These are phyloP conservation scores for Rhododendron mucronatum DNA, from an alignment of 148 eudicot species.

Conservation along the genomic window DNA sequence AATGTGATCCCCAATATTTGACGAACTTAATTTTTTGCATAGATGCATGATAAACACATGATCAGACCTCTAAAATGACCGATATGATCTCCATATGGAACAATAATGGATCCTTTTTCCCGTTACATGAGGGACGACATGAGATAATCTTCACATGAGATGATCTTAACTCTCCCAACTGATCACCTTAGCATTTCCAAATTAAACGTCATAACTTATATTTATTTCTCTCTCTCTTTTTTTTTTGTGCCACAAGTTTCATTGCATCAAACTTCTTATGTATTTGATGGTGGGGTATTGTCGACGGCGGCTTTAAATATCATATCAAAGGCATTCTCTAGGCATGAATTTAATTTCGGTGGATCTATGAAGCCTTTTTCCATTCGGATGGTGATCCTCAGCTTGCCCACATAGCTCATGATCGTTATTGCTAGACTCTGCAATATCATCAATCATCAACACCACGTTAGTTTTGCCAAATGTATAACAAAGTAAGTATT, in stretches of 20 bases:
- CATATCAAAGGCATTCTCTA: constrained; percentile 43
- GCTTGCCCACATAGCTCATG: constrained; percentile 44
- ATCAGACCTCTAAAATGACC: too few relatives aligned
- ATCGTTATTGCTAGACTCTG: constrained; percentile 24
- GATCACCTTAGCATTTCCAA: neutral
- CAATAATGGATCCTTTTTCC: too few relatives aligned
- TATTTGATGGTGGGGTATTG: neutral
- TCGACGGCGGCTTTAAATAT: constrained; percentile 43
- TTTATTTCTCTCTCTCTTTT: too few relatives aligned
- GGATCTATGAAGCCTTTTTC: constrained; percentile 51
- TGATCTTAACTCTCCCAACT: neutral
- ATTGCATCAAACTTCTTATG: neutral
- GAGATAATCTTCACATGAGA: neutral
- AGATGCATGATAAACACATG: neutral
- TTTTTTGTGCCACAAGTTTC: neutral
- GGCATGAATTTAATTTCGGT: constrained; percentile 42
- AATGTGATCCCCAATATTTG: neutral
- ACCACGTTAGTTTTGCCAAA: neutral
- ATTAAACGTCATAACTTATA: too few relatives aligned
- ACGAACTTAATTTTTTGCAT: neutral
- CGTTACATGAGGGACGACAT: too few relatives aligned
- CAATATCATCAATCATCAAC: neutral
- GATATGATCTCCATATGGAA: too few relatives aligned
- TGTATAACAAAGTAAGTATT: neutral
- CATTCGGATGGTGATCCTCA: constrained; percentile 40